Base-by-base conservation (phyloP, 805 yeast species). In the Wickerhamomyces alni region DNA sequence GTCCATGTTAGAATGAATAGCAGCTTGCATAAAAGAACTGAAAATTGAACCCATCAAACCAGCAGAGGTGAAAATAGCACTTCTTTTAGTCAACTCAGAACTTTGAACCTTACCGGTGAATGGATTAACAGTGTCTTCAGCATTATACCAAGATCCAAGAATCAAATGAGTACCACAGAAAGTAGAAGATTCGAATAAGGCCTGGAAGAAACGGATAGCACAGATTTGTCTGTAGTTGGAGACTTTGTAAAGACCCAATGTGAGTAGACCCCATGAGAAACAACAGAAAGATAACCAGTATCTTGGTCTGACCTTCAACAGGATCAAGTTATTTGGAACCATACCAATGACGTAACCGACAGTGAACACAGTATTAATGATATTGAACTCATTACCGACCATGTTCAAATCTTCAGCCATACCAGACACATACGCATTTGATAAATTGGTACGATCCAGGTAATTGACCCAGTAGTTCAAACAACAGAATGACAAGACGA, bases 321-420 rank as follows among this genome's bases (percentile, higher is more conserved):
- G 54, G 27, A 76, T 65, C 45, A 80, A 45, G 46, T 79, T 78
- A 49, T 77, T 70, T 2, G 88, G 88, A 28, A 81, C 57, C 67
- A 77, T 72, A 8, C 78, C 79, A 16, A 80, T 63, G 24, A 74
- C 70, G 52, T 77, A 77, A 3, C 87, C 88, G 8, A 75, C 68
- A 17, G 72, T 75, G 57, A 76, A 79, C 37, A 74, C 68, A 0
- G 82, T 75, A 43, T 72, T 74, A 38, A 77, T 63, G 30, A 72
- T 44, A 50, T 77, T 76, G 45, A 66, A 69, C 40, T 77, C 69
- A 42, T 72, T 58, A 11, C 78, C 77, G 30, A 52, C 44, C 65
- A 76, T 62, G 3, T 59, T 47, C 40, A 75, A 48, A 38, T 72
- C 83, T 41, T 75, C 77, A 47, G 75, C 69, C 83, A 80, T 75